phyloP scores from a whole-genome alignment of 1,284 basidiomycete genomes.

The Porphyrellus sp. region DNA sequence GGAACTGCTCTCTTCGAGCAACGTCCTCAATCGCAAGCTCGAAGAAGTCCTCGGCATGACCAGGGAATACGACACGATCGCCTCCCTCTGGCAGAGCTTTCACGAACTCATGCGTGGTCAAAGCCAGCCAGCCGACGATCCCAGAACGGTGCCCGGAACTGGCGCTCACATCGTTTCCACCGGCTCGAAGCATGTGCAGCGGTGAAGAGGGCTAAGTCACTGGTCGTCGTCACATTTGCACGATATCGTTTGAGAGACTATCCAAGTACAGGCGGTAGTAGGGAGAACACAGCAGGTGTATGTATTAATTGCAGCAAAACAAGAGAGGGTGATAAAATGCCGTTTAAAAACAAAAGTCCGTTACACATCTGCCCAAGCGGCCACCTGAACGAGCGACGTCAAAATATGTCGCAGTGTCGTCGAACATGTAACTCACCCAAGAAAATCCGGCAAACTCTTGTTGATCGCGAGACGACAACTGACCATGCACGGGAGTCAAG shows the following conservation, averaged over 20 bases:
- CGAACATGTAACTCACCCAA: constrained; percentile 56
- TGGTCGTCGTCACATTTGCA: constrained; percentile 26
- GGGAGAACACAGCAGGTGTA: constrained; percentile 31
- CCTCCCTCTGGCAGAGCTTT: constrained; percentile 82
- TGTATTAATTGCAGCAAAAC: constrained; percentile 36
- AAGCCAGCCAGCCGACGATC: constrained; percentile 36
- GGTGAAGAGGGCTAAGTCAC: constrained; percentile 23
- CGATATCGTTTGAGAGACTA: constrained; percentile 42
- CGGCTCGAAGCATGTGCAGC: constrained; percentile 11
- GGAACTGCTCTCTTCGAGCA: constrained; percentile 80
- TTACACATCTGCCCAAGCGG: constrained; percentile 69
- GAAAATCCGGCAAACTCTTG: constrained; percentile 95
- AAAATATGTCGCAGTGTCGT: neutral
- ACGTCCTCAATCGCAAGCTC: constrained; percentile 86
- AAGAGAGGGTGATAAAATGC: constrained; percentile 37
- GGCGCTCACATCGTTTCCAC: constrained; percentile 60
- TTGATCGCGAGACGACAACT: constrained; percentile 90
- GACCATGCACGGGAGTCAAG: constrained; percentile 94
- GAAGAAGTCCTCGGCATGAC: constrained; percentile 93
- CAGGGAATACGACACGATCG: constrained; percentile 88
- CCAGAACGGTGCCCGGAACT: constrained; percentile 53
- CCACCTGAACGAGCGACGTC: constrained; percentile 45
- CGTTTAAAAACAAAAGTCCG: constrained; percentile 24
- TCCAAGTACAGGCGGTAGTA: constrained; percentile 47
- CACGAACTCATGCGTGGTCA: constrained; percentile 71